Evolutionary conservation across 805 yeast genomes (phyloP).

Genomic region (Schizosaccharomyces osmophilus): DNA sequence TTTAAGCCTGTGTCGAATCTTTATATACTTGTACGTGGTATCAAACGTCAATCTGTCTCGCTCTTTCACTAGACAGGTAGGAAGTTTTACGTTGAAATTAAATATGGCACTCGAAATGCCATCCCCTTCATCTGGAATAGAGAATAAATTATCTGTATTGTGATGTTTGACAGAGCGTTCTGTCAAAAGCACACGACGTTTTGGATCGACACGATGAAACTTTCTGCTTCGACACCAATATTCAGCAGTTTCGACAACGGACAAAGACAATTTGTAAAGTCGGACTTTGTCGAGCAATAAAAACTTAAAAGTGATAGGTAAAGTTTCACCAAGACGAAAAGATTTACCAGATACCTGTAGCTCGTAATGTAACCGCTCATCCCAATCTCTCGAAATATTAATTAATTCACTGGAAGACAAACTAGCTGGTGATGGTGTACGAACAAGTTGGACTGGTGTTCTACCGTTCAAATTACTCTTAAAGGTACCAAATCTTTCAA

Average conservation of each 20-base stretch:
- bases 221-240: constrained; percentile 67
- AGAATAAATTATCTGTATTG: constrained; percentile 21
- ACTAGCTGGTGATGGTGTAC: constrained; percentile 56
- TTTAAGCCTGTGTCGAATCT: constrained; percentile 89
- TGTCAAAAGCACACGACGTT: constrained; percentile 49
- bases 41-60: constrained; percentile 48
- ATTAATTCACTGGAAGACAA: constrained; percentile 85
- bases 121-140: constrained; percentile 15
- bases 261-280: constrained; percentile 64
- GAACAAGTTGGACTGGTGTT: constrained; percentile 37
- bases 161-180: constrained; percentile 43
- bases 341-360: constrained; percentile 77
- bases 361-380: constrained; percentile 69
- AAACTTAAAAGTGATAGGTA: constrained; percentile 65
- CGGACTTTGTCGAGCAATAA: constrained; percentile 73
- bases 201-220: constrained; percentile 82
- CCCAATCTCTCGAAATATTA: constrained; percentile 79
- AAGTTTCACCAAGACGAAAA: constrained; percentile 53
- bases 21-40: constrained; percentile 53
- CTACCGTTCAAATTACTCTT: constrained; percentile 47
- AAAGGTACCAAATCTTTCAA: constrained; percentile 68
- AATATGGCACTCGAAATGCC: constrained; percentile 31
- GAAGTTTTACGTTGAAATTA: constrained; percentile 70
- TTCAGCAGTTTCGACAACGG: constrained; percentile 70
- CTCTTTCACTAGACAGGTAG: constrained; percentile 14